phyloP scores from a whole-genome alignment of 2,329 filamentous ascomycete genomes.

The Fusarium subtropicale region DNA sequence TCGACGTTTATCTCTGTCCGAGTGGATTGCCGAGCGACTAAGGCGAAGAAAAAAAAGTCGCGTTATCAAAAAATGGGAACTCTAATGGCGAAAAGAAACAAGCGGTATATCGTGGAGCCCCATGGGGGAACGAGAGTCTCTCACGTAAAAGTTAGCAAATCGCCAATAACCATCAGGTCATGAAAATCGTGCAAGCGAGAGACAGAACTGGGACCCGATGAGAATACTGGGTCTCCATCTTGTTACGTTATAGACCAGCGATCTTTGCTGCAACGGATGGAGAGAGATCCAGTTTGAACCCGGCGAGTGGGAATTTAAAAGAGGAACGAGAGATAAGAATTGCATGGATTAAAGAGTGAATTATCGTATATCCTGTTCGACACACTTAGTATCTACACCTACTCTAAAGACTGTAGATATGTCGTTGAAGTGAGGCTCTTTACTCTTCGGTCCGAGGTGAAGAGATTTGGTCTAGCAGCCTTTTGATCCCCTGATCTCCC shows the following conservation, averaged over 20 bases:
- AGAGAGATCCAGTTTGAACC: slow-evolving; percentile 2
- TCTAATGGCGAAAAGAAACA: not conserved
- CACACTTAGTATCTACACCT: too few relatives aligned
- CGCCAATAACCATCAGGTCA: slow-evolving; percentile 32
- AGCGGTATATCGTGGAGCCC: slow-evolving; percentile 35
- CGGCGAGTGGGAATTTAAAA: slow-evolving; percentile 3
- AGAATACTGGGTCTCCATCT: slow-evolving; percentile 6
- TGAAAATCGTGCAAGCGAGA: slow-evolving; percentile 17
- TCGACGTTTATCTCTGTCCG: slow-evolving; percentile 21
- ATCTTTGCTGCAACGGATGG: slow-evolving; percentile 26
- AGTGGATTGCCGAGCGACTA: slow-evolving; percentile 7
- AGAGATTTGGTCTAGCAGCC: slow-evolving; percentile 6
- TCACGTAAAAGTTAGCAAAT: slow-evolving; percentile 44
- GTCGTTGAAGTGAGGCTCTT: slow-evolving; percentile 27
- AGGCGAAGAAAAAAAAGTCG: not conserved
- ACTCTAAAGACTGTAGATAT: too few relatives aligned
- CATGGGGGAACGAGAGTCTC: slow-evolving; percentile 35
- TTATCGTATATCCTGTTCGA: not conserved
- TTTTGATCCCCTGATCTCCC: not conserved
- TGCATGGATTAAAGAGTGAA: not conserved
- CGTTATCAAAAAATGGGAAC: slow-evolving; percentile 20
- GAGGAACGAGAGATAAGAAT: slow-evolving; percentile 5
- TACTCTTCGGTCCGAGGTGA: not conserved
- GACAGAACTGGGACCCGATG: slow-evolving; percentile 16
- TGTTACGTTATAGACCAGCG: slow-evolving; percentile 40